phyloP scores from a whole-genome alignment of 2,329 filamentous ascomycete genomes.

The Talaromyces atroroseus region DNA sequence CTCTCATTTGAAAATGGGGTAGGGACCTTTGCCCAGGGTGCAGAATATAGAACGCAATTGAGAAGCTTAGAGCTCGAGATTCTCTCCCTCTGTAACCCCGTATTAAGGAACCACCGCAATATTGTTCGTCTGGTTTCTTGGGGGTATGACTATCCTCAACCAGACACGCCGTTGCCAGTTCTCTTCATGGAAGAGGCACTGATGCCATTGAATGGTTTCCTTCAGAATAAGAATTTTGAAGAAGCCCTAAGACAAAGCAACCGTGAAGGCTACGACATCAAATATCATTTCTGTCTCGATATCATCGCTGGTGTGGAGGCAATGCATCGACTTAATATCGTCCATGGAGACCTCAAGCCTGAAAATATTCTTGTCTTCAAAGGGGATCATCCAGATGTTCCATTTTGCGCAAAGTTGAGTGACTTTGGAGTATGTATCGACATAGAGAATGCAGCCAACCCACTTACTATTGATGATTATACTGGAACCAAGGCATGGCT shows the following conservation, averaged over 20 bases:
- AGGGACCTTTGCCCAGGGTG: conserved; percentile 19
- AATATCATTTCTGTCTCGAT: conserved; percentile 23
- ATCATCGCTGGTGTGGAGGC: conserved; percentile 21
- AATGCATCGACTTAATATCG: conserved; percentile 21
- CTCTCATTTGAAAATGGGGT: conserved; percentile 16
- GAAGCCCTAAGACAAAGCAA: conserved; percentile 6
- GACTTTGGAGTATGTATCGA: conserved; percentile 28
- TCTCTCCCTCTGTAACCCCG: conserved; percentile 23
- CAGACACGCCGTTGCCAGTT: conserved; percentile 23
- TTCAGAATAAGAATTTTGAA: conserved; percentile 14
- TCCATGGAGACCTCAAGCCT: conserved; percentile 27
- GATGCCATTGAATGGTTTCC: conserved; percentile 22
- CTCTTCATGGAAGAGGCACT: conserved; percentile 25
- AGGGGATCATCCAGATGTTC: conserved; percentile 17
- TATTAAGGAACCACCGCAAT: conserved; percentile 23
- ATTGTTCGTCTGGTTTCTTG: conserved; percentile 22
- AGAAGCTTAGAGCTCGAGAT: conserved; percentile 22
- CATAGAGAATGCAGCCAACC: conserved; percentile 18
- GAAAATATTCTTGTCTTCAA: conserved; percentile 26
- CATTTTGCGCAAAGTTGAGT: conserved; percentile 24
- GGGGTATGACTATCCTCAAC: conserved; percentile 25
- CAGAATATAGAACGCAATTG: conserved; percentile 22
- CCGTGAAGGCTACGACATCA: conserved; percentile 13
- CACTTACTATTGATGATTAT: conserved; percentile 21
- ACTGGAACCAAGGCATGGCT: conserved; percentile 22